Evolutionary conservation across 208 protist species (phyloP), one percentile per base, ranked within the genome.

Genomic region (Acanthamoeba culbertsoni): DNA sequence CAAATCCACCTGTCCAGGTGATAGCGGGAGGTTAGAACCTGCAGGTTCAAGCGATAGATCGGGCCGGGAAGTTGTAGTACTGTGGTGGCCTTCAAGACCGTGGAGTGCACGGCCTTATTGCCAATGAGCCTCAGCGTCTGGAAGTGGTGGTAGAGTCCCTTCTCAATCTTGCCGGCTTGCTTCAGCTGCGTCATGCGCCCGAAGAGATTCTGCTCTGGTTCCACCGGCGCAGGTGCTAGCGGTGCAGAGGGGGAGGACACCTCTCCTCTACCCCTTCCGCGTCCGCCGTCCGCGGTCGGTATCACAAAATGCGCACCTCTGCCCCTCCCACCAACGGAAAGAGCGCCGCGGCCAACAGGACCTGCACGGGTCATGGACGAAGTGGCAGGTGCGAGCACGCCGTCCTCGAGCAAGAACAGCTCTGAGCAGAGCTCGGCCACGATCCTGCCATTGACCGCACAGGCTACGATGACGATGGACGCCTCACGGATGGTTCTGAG

Each of bases 81-180:
- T n/a, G 40, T 57, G 31, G 79, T 89, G 40, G 79, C 79, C 16
- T 57, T 57, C 8, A 68, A 48, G 16, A 89, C 79, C 46, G 79
- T 63, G 28, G 79, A 89, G 31, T 89, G 79, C 2, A 62, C 79
- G 26, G 79, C 79, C 55, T 89, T 89, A 33, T 68, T 89, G 79
- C 79, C 79, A 8, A 89, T 31, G 35, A 89, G 46, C 51, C 79
- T 57, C 0, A 89, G 79, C 2, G 79, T 89, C 79, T 89, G 79
- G 48, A 89, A 89, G 55, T 89, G 79, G 40, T 40, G 51, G 79
- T 48, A 65, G 26, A 89, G 2, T 16, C 18, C 46, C 28, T 57
- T 46, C 0, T 37, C 46, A 18, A 84, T 84, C 33, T 63, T 35
- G 33, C 51, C 51, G 79, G 46, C 63, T 10, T 14, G 33, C 46